Conservation (phyloP, 495 filamentous ascomycete species). For the Thermochaetoides thermophila region DNA sequence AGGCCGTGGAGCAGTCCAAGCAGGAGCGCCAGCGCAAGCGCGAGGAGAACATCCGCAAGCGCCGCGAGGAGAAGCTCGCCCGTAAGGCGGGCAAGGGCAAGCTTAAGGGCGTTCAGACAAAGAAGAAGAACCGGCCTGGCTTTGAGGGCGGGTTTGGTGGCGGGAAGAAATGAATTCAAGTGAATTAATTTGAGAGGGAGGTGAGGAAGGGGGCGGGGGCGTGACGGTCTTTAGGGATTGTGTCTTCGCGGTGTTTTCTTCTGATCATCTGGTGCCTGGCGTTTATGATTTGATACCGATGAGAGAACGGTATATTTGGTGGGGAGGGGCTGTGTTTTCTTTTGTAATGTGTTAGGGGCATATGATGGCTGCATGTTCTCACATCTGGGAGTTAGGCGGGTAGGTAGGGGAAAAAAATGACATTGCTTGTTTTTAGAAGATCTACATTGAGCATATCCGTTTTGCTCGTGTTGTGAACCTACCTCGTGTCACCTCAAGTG, state of each 20-base stretch:
- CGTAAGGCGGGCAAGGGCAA: slow-evolving; percentile 44
- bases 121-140: slow-evolving; percentile 55
- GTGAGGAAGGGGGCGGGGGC: not conserved
- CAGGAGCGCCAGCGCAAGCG: slow-evolving; percentile 73
- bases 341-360: not conserved
- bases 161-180: slow-evolving; percentile 15
- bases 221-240: not conserved
- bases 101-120: slow-evolving; percentile 41
- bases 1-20: slow-evolving; percentile 59
- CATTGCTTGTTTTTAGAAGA: too few species aligned
- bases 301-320: slow-evolving; percentile 2
- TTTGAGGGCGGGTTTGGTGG: slow-evolving; percentile 76
- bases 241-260: not conserved
- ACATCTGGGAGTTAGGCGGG: too few species aligned
- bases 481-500: too few species aligned
- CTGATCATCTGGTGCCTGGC: slow-evolving; percentile 1
- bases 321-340: too few species aligned
- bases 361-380: slow-evolving; percentile 1
- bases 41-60: slow-evolving; percentile 73
- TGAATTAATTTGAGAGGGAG: not conserved
- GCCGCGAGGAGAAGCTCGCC: slow-evolving; percentile 52
- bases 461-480: too few species aligned
- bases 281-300: slow-evolving; percentile 1
- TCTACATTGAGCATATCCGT: too few species aligned
- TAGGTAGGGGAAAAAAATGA: slow-evolving; percentile 10